Evolutionary conservation across 495 filamentous ascomycete genomes (phyloP).

Genomic region (Aspergillus sclerotioniger): DNA sequence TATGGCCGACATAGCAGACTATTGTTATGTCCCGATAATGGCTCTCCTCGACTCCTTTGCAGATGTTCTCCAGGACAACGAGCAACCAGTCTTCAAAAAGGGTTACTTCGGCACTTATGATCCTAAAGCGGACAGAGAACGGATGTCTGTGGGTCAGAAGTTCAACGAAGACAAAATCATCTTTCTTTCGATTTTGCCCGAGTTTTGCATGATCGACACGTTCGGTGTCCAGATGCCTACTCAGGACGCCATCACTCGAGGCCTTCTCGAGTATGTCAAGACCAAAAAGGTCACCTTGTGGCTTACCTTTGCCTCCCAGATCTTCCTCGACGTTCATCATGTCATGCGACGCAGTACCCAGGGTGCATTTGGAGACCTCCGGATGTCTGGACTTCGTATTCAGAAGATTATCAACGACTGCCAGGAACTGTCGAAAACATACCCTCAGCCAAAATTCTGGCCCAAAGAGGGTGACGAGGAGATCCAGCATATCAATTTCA

Average conservation of each 20-base stretch:
- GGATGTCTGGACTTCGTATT: conserved; percentile 29
- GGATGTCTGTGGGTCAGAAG: conserved; percentile 29
- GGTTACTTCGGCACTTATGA: conserved; percentile 31
- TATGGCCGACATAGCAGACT: conserved; percentile 29
- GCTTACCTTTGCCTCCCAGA: conserved; percentile 33
- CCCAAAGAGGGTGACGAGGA: conserved; percentile 28
- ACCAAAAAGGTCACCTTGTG: conserved; percentile 27
- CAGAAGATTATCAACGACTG: conserved; percentile 29
- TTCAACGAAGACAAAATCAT: conserved; percentile 34
- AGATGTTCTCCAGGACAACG: conserved; percentile 23
- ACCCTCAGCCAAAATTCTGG: conserved; percentile 27
- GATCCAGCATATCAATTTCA: conserved; percentile 18
- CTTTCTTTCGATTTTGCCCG: conserved; percentile 28
- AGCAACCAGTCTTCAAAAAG: conserved; percentile 31
- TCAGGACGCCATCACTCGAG: conserved; percentile 29
- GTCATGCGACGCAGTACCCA: conserved; percentile 24
- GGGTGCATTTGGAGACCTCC: conserved; percentile 29
- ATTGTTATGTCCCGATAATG: conserved; percentile 26
- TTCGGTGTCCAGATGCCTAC: conserved; percentile 24
- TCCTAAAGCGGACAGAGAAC: conserved; percentile 27
- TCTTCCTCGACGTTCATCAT: conserved; percentile 36
- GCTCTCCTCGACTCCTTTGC: conserved; percentile 27
- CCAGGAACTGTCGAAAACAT: conserved; percentile 23
- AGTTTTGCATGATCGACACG: conserved; percentile 29
- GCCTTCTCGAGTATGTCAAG: conserved; percentile 25